These are phyloP conservation scores for Spiraea crenata DNA, from an alignment of 331 rosid species.

Conservation along the genomic window DNA sequence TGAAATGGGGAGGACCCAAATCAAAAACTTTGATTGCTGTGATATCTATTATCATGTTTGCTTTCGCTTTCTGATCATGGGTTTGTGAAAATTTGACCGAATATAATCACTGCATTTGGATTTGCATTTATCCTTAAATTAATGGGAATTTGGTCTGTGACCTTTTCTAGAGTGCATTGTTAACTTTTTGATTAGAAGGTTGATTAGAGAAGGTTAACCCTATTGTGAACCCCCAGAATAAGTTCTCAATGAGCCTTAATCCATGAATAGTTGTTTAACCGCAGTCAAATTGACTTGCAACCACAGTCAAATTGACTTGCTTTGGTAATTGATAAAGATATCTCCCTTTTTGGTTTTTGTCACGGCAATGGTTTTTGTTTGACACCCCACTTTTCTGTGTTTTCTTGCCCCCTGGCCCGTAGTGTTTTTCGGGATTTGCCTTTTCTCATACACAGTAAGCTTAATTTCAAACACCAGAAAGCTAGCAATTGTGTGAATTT, in stretches of 20 bases:
- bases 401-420: background rate
- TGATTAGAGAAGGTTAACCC: too few species aligned
- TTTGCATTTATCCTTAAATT: background rate
- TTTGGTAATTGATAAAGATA: background rate
- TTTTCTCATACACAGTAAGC: background rate
- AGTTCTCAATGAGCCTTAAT: too few species aligned
- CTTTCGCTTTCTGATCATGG: conserved; percentile 18
- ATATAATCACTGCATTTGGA: conserved; percentile 1
- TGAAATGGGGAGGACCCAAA: conserved; percentile 2
- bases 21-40: conserved; percentile 7
- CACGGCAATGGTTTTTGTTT: background rate
- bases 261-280: too few species aligned
- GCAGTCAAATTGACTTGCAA: too few species aligned
- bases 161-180: conserved; percentile 1
- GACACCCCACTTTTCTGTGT: background rate
- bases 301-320: too few species aligned
- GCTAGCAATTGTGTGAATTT: background rate
- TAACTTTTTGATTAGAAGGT: too few species aligned
- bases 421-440: background rate
- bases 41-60: background rate
- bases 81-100: conserved; percentile 19
- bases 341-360: conserved; percentile 21
- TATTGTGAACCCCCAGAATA: too few species aligned
- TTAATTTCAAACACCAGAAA: background rate
- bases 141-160: background rate